Evolutionary conservation across 106 monocot species (phyloP), one percentile per base, ranked within the genome.

Genomic region (Ottelia alismoides): DNA sequence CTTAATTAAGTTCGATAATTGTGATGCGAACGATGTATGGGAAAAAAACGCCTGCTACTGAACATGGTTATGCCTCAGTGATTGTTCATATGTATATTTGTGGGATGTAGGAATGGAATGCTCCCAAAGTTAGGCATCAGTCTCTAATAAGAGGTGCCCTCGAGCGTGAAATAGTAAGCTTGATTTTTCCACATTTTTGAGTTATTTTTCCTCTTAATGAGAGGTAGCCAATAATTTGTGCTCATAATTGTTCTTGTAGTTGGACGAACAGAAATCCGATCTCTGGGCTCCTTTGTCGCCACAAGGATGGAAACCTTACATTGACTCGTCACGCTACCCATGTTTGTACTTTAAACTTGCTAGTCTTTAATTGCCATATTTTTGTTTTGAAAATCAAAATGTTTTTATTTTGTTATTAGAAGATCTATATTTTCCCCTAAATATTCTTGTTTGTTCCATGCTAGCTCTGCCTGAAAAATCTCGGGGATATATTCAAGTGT

Each of bases 31-130:
- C n/a, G n/a, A n/a, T n/a, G n/a, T n/a, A n/a, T n/a, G n/a, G n/a
- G n/a, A n/a, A n/a, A n/a, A n/a, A n/a, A n/a, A n/a, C n/a, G n/a
- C n/a, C n/a, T n/a, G n/a, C n/a, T n/a, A n/a, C n/a, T n/a, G n/a
- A n/a, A n/a, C n/a, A n/a, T n/a, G n/a, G n/a, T n/a, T n/a, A n/a
- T n/a, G n/a, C n/a, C n/a, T n/a, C n/a, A n/a, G n/a, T n/a, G n/a
- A n/a, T n/a, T n/a, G n/a, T n/a, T n/a, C 22, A 29, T 28, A 3
- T 29, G 16, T 12, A 24, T 11, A 11, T 7, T 25, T 22, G 14
- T 55, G 27, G n/a, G 16, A 11, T 70, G 63, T 73, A 89, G 88
- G 88, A 89, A 51, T 89, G 79, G 83, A 89, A 80, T 77, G 62
- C 76, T 61, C 88, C 88, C 25, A 89, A 89, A 65, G 74, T 80